These are phyloP conservation scores for Dictyostelium brefeldianum DNA, from an alignment of 78 protist genomes.

Conservation along the genomic window DNA sequence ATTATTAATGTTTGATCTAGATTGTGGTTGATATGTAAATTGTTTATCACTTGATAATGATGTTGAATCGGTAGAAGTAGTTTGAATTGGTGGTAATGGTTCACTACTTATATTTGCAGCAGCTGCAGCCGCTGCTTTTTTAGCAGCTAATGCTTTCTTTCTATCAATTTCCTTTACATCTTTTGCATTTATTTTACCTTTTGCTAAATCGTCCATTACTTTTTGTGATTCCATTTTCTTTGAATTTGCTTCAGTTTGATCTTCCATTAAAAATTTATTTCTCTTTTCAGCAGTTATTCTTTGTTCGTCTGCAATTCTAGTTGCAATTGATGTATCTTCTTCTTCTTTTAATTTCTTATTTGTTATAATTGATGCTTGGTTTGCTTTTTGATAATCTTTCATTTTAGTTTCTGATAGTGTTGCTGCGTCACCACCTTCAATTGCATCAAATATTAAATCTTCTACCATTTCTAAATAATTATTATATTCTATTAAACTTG, in stretches of 20 bases:
- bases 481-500: slow-evolving; percentile 34
- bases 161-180: slow-evolving; percentile 57
- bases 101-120: not conserved
- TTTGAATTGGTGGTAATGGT: slow-evolving; percentile 16
- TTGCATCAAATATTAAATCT: slow-evolving; percentile 48
- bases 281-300: slow-evolving; percentile 4
- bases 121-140: not conserved
- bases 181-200: slow-evolving; percentile 61
- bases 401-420: not conserved
- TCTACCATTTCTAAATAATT: slow-evolving; percentile 61
- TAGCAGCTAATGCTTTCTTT: slow-evolving; percentile 18
- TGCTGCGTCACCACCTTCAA: slow-evolving; percentile 46
- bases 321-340: slow-evolving; percentile 31
- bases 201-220: slow-evolving; percentile 66
- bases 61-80: not conserved
- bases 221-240: slow-evolving; percentile 20
- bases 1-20: not conserved
- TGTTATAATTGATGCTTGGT: slow-evolving; percentile 42
- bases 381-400: slow-evolving; percentile 50
- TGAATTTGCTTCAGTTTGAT: slow-evolving; percentile 17
- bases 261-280: slow-evolving; percentile 17
- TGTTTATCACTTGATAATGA: not conserved
- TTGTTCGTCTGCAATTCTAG: slow-evolving; percentile 26
- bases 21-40: slow-evolving; percentile 22
- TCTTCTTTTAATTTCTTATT: slow-evolving; percentile 43